Conservation (phyloP, 805 yeast species). For the Starmerella bombicola region DNA sequence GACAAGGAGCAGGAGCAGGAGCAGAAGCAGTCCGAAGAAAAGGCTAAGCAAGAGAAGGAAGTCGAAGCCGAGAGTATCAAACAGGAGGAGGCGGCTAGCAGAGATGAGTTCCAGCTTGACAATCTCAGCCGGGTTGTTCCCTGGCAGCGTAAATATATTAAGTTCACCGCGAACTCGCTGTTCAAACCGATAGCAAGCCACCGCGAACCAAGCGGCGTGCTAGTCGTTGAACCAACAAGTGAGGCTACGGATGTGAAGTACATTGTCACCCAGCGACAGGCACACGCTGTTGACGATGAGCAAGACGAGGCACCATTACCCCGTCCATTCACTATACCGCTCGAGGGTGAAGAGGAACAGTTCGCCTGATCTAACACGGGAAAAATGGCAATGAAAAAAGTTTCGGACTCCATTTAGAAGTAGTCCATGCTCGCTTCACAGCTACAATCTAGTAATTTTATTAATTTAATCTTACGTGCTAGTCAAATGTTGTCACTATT, state of each 20-base stretch:
- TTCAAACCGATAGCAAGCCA: conserved; percentile 59
- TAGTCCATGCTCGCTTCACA: too few species aligned
- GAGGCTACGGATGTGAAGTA: conserved; percentile 33
- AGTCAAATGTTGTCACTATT: too few species aligned
- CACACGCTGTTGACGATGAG: conserved; percentile 70
- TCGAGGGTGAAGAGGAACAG: too few species aligned
- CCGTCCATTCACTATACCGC: conserved; percentile 27
- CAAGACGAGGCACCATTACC: conserved; percentile 41
- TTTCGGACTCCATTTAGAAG: too few species aligned
- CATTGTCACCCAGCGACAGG: conserved; percentile 76
- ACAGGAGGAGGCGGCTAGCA: conserved; percentile 33
- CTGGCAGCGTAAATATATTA: conserved; percentile 67
- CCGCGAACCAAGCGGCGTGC: conserved; percentile 34
- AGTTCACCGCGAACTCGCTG: conserved; percentile 60
- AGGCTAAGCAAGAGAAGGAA: conserved; percentile 24
- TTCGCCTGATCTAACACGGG: too few species aligned
- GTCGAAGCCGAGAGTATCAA: conserved; percentile 19
- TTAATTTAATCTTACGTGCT: not conserved
- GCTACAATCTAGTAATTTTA: not conserved
- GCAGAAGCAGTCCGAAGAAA: conserved; percentile 25
- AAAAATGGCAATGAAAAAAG: too few species aligned
- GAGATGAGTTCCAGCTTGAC: conserved; percentile 43
- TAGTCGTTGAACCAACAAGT: conserved; percentile 22
- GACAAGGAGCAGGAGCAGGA: conserved; percentile 18
- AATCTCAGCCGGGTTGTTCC: conserved; percentile 87